Conservation (phyloP, 768 basidiomycete genomes). For the Lactarius tabidus region DNA sequence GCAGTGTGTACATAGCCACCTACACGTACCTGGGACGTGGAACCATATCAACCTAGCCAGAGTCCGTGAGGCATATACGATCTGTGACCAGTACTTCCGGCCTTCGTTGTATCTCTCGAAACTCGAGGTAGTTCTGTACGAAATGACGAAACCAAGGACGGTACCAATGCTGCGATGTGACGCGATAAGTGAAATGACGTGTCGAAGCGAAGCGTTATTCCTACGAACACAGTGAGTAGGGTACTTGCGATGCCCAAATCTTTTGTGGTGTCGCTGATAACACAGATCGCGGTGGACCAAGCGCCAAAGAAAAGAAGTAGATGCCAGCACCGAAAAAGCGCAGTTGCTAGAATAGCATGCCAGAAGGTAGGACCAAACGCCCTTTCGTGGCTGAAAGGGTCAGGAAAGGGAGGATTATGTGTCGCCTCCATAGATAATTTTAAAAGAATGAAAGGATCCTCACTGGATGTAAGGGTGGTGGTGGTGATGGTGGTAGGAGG, state of each 20-base stretch:
- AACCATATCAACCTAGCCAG: slow-evolving; percentile 65
- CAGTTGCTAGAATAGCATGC: slow-evolving; percentile 37
- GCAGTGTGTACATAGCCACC: neutral
- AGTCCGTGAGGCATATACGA: slow-evolving; percentile 52
- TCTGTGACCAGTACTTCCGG: slow-evolving; percentile 61
- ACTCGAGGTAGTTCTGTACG: slow-evolving; percentile 66
- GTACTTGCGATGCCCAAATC: slow-evolving; percentile 45
- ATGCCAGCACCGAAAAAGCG: slow-evolving; percentile 60
- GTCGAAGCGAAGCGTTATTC: neutral
- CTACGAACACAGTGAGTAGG: slow-evolving; percentile 63
- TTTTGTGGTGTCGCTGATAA: slow-evolving; percentile 47
- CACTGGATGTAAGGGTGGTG: neutral
- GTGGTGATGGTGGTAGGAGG: slow-evolving; percentile 8
- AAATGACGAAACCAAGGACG: slow-evolving; percentile 70
- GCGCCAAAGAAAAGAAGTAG: slow-evolving; percentile 59
- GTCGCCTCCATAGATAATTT: neutral
- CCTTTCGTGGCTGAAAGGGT: slow-evolving; percentile 23
- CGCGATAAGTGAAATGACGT: slow-evolving; percentile 25
- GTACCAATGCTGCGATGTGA: slow-evolving; percentile 47
- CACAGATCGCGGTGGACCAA: slow-evolving; percentile 56
- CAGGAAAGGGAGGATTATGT: slow-evolving; percentile 20
- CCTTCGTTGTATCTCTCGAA: slow-evolving; percentile 79
- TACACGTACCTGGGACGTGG: slow-evolving; percentile 51
- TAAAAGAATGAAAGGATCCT: neutral
- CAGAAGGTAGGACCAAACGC: slow-evolving; percentile 20